Base-by-base conservation (phyloP, 768 basidiomycete genomes). In the Asterophora lycoperdoides region DNA sequence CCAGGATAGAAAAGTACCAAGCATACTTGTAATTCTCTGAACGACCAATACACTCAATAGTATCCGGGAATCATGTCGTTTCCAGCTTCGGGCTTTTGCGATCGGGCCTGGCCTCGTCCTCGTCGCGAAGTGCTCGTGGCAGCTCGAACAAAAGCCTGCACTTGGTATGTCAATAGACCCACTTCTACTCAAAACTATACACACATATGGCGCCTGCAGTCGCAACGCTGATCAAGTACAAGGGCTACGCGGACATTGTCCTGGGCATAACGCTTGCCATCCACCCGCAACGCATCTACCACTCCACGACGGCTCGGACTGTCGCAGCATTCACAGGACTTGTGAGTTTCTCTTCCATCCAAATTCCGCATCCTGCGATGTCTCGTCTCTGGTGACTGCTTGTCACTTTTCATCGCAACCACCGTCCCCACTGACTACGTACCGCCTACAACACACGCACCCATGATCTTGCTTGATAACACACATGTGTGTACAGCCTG, bases 191-290 rank as follows among this genome's bases (percentile, higher is more conserved):
- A n/a, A n/a, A n/a, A n/a, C n/a, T n/a, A n/a, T n/a, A n/a, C n/a
- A n/a, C 19, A 39, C 15, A 14, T 13, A 43, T 43, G 41, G 8
- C 32, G 10, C 28, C 26, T 11, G n/a, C 15, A 28, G 33, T n/a
- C n/a, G n/a, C 55, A 10, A 39, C 46, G 8, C 50, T 63, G 36
- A 59, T 64, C 32, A 50, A 49, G 10, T 53, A 47, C 42, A 65
- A 67, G 50, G 67, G 64, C 43, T 18, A 63, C 11, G 63, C 59
- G 6, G 66, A 68, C 35, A 58, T 67, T 15, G 35, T 57, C 33
- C 55, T 61, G 23, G 64, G 56, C n/a, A 17, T 51, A 20, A 56
- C 64, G 35, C 56, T 67, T 17, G 53, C 60, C 23, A 37, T 57
- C 5, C 59, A 59, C 17, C 66, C 66, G 17, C 20, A 46, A n/a